phyloP scores from a whole-genome alignment of 2,329 filamentous ascomycete genomes.

The Pseudogymnoascus sp. region DNA sequence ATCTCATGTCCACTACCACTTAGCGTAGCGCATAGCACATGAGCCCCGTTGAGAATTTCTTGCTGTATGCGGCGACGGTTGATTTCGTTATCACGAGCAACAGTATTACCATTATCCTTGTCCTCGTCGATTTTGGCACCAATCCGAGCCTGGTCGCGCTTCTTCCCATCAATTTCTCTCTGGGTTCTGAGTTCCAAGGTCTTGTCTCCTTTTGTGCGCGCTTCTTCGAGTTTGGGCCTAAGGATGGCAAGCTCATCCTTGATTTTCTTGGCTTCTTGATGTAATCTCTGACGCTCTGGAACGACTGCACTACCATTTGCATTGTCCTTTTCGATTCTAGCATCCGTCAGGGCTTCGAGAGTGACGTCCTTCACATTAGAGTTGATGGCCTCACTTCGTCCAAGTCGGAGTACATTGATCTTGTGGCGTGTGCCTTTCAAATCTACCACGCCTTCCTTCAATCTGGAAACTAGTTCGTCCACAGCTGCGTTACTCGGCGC shows the following conservation, averaged over 20 bases:
- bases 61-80: slow-evolving; percentile 79
- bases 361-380: slow-evolving; percentile 82
- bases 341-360: slow-evolving; percentile 81
- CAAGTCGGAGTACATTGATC: slow-evolving; percentile 81
- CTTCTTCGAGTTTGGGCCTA: slow-evolving; percentile 63
- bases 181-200: slow-evolving; percentile 49
- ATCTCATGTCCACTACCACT: slow-evolving; percentile 96
- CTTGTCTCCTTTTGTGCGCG: slow-evolving; percentile 47
- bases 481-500: slow-evolving; percentile 98
- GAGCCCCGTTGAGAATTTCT: slow-evolving; percentile 79
- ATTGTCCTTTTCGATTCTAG: slow-evolving; percentile 54
- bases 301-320: slow-evolving; percentile 47
- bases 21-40: slow-evolving; percentile 90
- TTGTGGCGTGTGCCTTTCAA: slow-evolving; percentile 62
- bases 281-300: slow-evolving; percentile 49
- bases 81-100: slow-evolving; percentile 76
- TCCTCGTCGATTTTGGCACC: slow-evolving; percentile 78
- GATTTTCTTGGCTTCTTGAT: slow-evolving; percentile 58
- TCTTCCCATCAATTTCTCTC: slow-evolving; percentile 69
- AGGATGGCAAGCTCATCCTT: slow-evolving; percentile 66
- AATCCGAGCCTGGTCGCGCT: slow-evolving; percentile 66
- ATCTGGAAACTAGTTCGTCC: slow-evolving; percentile 86
- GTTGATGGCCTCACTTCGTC: slow-evolving; percentile 88
- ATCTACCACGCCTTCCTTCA: slow-evolving; percentile 81
- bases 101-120: slow-evolving; percentile 76